These are phyloP conservation scores for Backusella psychrophila DNA, from an alignment of 192 early-diverging fungal genomes.

Conservation along the genomic window DNA sequence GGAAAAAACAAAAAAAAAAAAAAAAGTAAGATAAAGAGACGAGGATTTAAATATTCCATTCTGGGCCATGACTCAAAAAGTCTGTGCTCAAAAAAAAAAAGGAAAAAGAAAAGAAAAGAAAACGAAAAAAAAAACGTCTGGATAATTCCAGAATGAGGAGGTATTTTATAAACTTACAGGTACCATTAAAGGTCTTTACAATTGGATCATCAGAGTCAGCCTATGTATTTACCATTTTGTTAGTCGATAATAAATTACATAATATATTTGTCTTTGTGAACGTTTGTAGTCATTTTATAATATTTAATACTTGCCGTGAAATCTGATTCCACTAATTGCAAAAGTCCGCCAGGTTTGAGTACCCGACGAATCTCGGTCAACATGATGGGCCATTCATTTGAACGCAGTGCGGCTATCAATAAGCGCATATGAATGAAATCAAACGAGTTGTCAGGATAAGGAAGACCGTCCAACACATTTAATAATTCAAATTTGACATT, in stretches of 20 bases:
- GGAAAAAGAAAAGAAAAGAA: conserved; percentile 3
- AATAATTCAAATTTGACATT: conserved; percentile 31
- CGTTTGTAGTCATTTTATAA: background rate
- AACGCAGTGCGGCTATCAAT: conserved; percentile 23
- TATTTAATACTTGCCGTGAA: conserved; percentile 5
- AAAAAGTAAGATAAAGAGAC: no score
- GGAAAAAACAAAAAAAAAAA: no score
- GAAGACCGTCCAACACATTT: conserved; percentile 31
- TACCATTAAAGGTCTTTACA: background rate
- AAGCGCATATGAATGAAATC: conserved; percentile 42
- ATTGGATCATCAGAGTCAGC: background rate
- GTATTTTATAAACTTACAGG: conserved; percentile 2
- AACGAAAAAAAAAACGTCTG: background rate
- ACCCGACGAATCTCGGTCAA: conserved; percentile 26
- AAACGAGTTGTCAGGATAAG: conserved; percentile 27
- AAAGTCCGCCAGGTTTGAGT: conserved; percentile 34
- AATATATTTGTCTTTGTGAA: background rate
- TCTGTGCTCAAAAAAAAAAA: conserved; percentile 12
- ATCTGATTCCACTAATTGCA: conserved; percentile 25
- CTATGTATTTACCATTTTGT: background rate
- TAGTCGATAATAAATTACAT: background rate
- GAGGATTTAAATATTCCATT: no score
- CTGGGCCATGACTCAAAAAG: no score
- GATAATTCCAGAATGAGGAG: background rate
- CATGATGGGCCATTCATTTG: conserved; percentile 21